Base-by-base conservation (phyloP, 331 rosid genomes). In the Malus hybrid region DNA sequence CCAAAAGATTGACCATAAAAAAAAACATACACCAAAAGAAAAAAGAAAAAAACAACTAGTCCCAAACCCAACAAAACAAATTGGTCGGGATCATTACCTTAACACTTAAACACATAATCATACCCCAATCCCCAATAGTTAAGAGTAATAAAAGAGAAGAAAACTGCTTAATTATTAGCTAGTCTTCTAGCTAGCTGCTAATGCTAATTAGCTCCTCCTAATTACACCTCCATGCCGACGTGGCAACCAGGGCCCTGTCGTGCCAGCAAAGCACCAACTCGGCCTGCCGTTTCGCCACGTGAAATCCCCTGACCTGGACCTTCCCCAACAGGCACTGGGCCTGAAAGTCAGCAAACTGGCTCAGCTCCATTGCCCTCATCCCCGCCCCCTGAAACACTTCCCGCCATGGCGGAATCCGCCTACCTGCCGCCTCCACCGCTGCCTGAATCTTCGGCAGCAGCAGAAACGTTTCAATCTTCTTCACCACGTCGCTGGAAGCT, bases 231-330 rank as follows among this genome's bases (percentile, higher is more conserved):
- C 97, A 93, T 3, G 96, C 98, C 53, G 98, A 90, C 33, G 87
- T 89, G 84, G 96, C 73, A 65, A 90, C 92, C 48, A 93, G 85
- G 78, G 90, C 85, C 70, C 90, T 78, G 5, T 88, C 89, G 11
- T 91, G 93, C 97, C 93, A 93, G 73, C 90, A 82, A 26, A 93
- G 89, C 86, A 87, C 87, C 85, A 93, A 72, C 89, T 89, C 98
- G 16, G 91, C 91, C 70, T 93, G 92, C 2, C 90, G 90, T 70
- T 84, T 93, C 4, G 82, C 93, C 85, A 93, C 95, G 70, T 89
- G 93, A 86, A 93, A 93, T 0, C 97, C 98, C 63, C 89, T 81
- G 18, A 93, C 89, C 70, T 85, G 97, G 3, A 89, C 81, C 81
- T 87, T 86, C 0, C 86, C 90, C 80, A 93, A 75, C 84, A 93